Percentiles rank a stretch among this genome's conserved stretches.
These are phyloP conservation scores for Ophiostoma himal-ulmi DNA, from an alignment of 2,329 filamentous ascomycete species.

Conservation along the genomic window DNA sequence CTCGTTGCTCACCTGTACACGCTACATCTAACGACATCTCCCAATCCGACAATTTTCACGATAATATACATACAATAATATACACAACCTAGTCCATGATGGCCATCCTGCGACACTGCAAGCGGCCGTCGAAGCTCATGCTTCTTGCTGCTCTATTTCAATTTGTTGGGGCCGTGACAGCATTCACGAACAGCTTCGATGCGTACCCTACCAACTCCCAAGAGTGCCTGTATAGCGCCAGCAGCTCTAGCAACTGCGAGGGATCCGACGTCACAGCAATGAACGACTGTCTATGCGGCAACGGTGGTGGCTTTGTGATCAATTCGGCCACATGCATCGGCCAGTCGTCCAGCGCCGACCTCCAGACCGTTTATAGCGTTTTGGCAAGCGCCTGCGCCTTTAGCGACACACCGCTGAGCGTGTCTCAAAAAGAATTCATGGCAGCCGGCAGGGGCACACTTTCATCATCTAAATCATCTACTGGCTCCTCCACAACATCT, in stretches of 20 bases:
- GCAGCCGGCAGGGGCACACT: conserved; percentile 28
- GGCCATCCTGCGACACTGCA: background rate
- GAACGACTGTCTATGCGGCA: conserved; percentile 47
- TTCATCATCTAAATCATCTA: conserved; percentile 17
- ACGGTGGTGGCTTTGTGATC: conserved; percentile 45
- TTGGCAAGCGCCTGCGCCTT: conserved; percentile 41
- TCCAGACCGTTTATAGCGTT: conserved; percentile 40
- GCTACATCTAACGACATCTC: background rate
- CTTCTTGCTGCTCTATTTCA: background rate
- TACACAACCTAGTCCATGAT: background rate
- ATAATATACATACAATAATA: background rate
- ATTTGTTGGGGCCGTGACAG: background rate
- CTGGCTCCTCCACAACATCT: conserved; percentile 14
- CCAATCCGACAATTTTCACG: background rate
- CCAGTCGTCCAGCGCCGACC: conserved; percentile 33
- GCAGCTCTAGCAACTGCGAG: conserved; percentile 38
- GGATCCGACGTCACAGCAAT: conserved; percentile 37
- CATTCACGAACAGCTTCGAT: conserved; percentile 37
- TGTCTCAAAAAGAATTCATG: conserved; percentile 41
- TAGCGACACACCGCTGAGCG: conserved; percentile 40
- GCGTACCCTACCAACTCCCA: conserved; percentile 40
- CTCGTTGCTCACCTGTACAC: background rate
- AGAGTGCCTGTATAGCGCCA: conserved; percentile 40
- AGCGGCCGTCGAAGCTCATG: background rate
- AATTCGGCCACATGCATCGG: conserved; percentile 44